Conservation (phyloP, 2,329 filamentous ascomycete genomes). For the Cladophialophora exuberans region DNA sequence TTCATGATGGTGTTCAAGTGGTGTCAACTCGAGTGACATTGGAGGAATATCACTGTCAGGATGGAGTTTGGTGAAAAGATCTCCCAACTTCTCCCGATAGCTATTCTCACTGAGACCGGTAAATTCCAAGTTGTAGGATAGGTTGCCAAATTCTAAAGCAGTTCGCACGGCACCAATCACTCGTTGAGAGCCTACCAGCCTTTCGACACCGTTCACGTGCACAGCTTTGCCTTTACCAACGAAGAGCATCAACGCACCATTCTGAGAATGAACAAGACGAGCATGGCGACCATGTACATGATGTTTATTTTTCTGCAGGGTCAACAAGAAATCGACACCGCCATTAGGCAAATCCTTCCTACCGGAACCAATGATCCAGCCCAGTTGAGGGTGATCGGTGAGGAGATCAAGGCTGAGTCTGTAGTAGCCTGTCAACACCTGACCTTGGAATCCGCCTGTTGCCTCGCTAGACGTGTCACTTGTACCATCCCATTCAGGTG, state of each 20-base stretch:
- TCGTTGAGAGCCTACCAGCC: constrained; percentile 5
- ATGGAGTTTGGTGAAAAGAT: constrained; percentile 2
- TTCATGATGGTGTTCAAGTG: constrained; percentile 16
- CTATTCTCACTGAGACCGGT: constrained; percentile 6
- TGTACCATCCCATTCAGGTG: constrained; percentile 16
- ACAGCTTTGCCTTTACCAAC: constrained; percentile 15
- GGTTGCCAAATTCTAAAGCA: constrained; percentile 13
- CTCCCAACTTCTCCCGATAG: constrained; percentile 12
- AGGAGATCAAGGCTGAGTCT: constrained; percentile 16
- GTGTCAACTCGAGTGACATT: constrained; percentile 18
- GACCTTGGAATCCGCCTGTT: neutral
- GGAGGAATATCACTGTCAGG: constrained; percentile 11
- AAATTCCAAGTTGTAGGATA: constrained; percentile 19
- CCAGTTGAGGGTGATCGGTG: constrained; percentile 7
- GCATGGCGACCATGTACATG: constrained; percentile 19
- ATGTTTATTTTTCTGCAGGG: constrained; percentile 14
- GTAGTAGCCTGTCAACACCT: constrained; percentile 18
- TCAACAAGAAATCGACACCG: constrained; percentile 21
- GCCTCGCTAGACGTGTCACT: constrained; percentile 9
- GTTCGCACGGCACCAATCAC: constrained; percentile 7
- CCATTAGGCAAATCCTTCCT: constrained; percentile 9
- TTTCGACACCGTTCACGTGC: constrained; percentile 11
- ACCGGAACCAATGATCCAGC: constrained; percentile 20
- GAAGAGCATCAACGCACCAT: constrained; percentile 15
- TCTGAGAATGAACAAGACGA: constrained; percentile 13